Conservation (phyloP, 2,329 filamentous ascomycete genomes). For the Phialophora tarda region DNA sequence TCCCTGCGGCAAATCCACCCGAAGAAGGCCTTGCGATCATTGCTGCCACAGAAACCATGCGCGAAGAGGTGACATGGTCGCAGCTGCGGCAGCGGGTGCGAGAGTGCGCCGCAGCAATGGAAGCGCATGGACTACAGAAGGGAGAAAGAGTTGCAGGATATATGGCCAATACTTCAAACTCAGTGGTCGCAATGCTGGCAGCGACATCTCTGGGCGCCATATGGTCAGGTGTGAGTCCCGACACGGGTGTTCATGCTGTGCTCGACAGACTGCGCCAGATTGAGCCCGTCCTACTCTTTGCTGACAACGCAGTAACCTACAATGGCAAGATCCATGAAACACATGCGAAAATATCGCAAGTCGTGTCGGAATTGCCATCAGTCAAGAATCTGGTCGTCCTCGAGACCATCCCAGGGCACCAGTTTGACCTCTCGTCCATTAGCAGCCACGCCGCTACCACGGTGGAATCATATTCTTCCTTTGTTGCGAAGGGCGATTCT, state of each 20-base stretch:
- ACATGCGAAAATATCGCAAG: slow-evolving; percentile 76
- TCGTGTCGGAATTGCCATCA: slow-evolving; percentile 69
- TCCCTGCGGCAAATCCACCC: slow-evolving; percentile 65
- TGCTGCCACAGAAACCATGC: slow-evolving; percentile 75
- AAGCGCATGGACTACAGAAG: slow-evolving; percentile 66
- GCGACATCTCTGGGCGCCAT: slow-evolving; percentile 81
- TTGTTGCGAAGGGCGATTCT: slow-evolving; percentile 53
- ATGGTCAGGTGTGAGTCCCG: slow-evolving; percentile 92
- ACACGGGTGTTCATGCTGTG: slow-evolving; percentile 89
- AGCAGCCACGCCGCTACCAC: slow-evolving; percentile 46
- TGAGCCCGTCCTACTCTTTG: slow-evolving; percentile 78
- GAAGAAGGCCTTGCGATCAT: slow-evolving; percentile 73
- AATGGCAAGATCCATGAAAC: slow-evolving; percentile 90
- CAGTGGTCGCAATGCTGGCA: slow-evolving; percentile 85
- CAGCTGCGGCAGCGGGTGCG: slow-evolving; percentile 79
- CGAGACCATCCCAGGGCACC: slow-evolving; percentile 61
- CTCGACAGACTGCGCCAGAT: slow-evolving; percentile 87
- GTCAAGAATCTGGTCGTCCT: slow-evolving; percentile 77
- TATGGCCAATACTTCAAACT: slow-evolving; percentile 87
- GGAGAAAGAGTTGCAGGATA: slow-evolving; percentile 72
- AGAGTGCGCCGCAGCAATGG: slow-evolving; percentile 72
- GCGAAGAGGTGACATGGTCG: slow-evolving; percentile 74
- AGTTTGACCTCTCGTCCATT: slow-evolving; percentile 46
- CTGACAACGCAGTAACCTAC: slow-evolving; percentile 86
- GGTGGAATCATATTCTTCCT: slow-evolving; percentile 51